Conservation (phyloP, 352 stramenopile species). For the Pythium insidiosum region DNA sequence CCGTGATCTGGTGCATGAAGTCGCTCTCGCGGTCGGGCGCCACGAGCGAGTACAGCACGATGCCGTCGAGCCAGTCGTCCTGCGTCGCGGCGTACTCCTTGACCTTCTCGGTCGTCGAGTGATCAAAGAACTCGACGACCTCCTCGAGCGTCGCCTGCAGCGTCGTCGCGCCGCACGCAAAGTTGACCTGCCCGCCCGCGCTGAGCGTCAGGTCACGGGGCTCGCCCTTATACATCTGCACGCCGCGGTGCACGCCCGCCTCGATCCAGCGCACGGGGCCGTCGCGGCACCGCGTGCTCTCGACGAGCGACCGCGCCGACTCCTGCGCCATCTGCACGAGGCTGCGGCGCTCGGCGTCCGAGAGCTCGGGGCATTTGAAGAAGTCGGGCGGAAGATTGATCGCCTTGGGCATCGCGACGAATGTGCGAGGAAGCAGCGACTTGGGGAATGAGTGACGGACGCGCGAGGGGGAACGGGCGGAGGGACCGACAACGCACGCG, state of each 20-base stretch:
- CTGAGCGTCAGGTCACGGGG: conserved; percentile 31
- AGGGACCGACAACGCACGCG: too few relatives aligned
- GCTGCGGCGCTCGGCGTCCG: conserved; percentile 37
- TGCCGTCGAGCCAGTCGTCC: conserved; percentile 41
- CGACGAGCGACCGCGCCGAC: conserved; percentile 48
- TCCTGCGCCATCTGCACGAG: conserved; percentile 54
- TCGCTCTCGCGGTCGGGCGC: conserved; percentile 22
- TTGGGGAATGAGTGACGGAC: too few relatives aligned
- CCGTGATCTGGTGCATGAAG: conserved; percentile 50
- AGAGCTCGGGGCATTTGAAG: conserved; percentile 51
- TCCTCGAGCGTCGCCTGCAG: conserved; percentile 59
- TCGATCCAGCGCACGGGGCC: conserved; percentile 51
- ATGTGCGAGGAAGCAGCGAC: too few relatives aligned
- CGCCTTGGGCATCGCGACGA: conserved; percentile 11
- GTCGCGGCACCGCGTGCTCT: conserved; percentile 45
- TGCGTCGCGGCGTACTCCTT: conserved; percentile 27
- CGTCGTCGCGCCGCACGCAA: conserved; percentile 45
- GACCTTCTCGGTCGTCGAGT: conserved; percentile 44
- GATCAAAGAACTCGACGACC: conserved; percentile 59
- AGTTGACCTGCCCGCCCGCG: conserved; percentile 35
- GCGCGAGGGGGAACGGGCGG: too few relatives aligned
- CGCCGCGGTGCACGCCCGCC: conserved; percentile 35
- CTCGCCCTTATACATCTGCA: conserved; percentile 68
- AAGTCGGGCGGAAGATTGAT: conserved; percentile 33
- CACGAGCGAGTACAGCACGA: conserved; percentile 55